A percentile compares a stretch with the other conserved stretches of the same genome.
phyloP scores from a whole-genome alignment of 768 basidiomycete genomes.

The Leucocoprinus birnbaumii region DNA sequence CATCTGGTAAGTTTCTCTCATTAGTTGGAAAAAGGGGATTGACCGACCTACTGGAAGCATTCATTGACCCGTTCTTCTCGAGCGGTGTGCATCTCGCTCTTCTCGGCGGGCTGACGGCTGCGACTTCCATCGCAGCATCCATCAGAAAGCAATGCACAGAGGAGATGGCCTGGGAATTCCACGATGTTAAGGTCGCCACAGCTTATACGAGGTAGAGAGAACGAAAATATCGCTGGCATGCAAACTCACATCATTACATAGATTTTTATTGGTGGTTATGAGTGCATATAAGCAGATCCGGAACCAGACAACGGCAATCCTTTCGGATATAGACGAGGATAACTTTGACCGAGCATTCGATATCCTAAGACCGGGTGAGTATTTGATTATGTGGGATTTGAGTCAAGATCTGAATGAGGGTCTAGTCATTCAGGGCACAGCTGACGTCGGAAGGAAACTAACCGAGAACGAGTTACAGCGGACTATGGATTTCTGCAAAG shows the following conservation, averaged over 20 bases:
- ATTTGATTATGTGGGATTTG: neutral
- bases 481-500: slow-evolving; percentile 30
- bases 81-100: slow-evolving; percentile 43
- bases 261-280: slow-evolving; percentile 45
- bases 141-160: slow-evolving; percentile 29
- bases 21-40: neutral
- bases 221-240: neutral
- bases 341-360: slow-evolving; percentile 49
- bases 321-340: slow-evolving; percentile 42
- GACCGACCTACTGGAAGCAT: slow-evolving; percentile 25
- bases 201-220: slow-evolving; percentile 29
- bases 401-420: too few species aligned
- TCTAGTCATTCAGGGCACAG: slow-evolving; percentile 24
- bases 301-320: slow-evolving; percentile 32
- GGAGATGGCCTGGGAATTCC: slow-evolving; percentile 24
- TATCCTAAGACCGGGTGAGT: slow-evolving; percentile 36
- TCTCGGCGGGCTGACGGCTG: slow-evolving; percentile 35
- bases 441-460: slow-evolving; percentile 28
- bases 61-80: slow-evolving; percentile 66
- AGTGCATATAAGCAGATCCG: slow-evolving; percentile 49
- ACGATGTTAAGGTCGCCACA: slow-evolving; percentile 28
- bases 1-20: slow-evolving; percentile 21
- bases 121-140: slow-evolving; percentile 28
- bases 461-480: slow-evolving; percentile 49
- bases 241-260: slow-evolving; percentile 9